A percentile compares a stretch with the other conserved stretches of the same genome.
Evolutionary conservation across 371 early-diverging fungal genomes (phyloP).

Genomic region (Mortierella sp.): DNA sequence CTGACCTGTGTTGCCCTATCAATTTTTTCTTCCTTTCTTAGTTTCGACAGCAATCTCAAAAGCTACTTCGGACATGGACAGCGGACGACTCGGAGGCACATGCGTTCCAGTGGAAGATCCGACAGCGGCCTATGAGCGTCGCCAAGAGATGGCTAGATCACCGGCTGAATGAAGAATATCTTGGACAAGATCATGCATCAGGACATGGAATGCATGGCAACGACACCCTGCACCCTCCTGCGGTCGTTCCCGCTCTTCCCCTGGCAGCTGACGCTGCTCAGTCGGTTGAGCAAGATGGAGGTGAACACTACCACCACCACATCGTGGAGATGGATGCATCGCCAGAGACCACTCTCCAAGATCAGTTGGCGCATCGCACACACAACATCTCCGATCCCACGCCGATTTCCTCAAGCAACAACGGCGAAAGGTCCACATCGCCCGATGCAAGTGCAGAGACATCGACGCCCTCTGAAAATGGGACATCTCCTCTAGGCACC

Average conservation of each 20-base stretch:
- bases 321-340: too few species aligned
- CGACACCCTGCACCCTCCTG: not conserved
- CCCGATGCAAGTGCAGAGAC: not conserved
- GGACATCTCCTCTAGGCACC: too few species aligned
- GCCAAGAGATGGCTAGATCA: constrained; percentile 14
- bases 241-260: too few species aligned
- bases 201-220: not conserved
- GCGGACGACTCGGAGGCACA: constrained; percentile 22
- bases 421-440: too few species aligned
- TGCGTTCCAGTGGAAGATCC: constrained; percentile 46
- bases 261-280: too few species aligned
- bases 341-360: too few species aligned
- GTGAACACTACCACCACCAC: too few species aligned
- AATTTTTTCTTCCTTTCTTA: not conserved
- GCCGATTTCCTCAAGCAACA: too few species aligned
- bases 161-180: not conserved
- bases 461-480: not conserved
- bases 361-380: too few species aligned
- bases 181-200: not conserved
- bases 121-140: constrained; percentile 14
- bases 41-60: constrained; percentile 41
- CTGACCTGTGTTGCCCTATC: too few species aligned
- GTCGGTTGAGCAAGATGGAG: too few species aligned
- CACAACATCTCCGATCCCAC: too few species aligned
- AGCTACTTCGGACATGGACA: constrained; percentile 39